Conservation (phyloP, 768 basidiomycete species). For the Suillus tomentosus region DNA sequence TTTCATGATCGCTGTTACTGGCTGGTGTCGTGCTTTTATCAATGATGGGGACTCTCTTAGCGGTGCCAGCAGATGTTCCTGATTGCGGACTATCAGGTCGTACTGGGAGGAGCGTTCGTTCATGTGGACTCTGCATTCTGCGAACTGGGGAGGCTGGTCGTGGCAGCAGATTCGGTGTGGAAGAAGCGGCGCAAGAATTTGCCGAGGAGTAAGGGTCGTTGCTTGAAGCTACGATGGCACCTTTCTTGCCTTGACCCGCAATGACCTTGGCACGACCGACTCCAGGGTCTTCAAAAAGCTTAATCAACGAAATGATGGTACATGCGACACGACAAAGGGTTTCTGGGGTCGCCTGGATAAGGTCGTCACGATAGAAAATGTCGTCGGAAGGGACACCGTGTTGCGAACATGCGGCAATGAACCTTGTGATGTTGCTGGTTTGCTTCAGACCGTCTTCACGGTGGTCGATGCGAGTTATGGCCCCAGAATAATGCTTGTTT, state of each 20-base stretch:
- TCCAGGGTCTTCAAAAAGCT: constrained; percentile 58
- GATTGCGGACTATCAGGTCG: constrained; percentile 61
- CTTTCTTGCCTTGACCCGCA: constrained; percentile 40
- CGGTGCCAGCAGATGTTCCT: constrained; percentile 37
- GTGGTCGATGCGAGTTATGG: constrained; percentile 61
- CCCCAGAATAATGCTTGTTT: constrained; percentile 71
- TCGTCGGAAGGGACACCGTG: constrained; percentile 65
- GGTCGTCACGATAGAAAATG: constrained; percentile 68
- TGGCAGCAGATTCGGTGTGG: constrained; percentile 59
- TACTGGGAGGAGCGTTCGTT: constrained; percentile 48
- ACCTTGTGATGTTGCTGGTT: constrained; percentile 74
- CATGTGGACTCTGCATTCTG: constrained; percentile 55
- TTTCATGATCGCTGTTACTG: constrained; percentile 30
- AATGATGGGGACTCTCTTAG: constrained; percentile 25
- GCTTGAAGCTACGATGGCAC: constrained; percentile 28
- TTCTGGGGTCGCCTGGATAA: constrained; percentile 61
- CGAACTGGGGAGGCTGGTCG: constrained; percentile 40
- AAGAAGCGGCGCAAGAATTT: constrained; percentile 50
- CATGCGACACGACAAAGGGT: constrained; percentile 70
- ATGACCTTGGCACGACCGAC: constrained; percentile 48
- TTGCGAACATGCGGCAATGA: constrained; percentile 72
- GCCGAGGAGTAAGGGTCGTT: constrained; percentile 38
- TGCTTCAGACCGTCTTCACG: constrained; percentile 68
- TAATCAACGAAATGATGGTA: constrained; percentile 70
- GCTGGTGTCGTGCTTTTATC: constrained; percentile 18